Conservation (phyloP, 768 basidiomycete species). For the Nidula microcarpa region DNA sequence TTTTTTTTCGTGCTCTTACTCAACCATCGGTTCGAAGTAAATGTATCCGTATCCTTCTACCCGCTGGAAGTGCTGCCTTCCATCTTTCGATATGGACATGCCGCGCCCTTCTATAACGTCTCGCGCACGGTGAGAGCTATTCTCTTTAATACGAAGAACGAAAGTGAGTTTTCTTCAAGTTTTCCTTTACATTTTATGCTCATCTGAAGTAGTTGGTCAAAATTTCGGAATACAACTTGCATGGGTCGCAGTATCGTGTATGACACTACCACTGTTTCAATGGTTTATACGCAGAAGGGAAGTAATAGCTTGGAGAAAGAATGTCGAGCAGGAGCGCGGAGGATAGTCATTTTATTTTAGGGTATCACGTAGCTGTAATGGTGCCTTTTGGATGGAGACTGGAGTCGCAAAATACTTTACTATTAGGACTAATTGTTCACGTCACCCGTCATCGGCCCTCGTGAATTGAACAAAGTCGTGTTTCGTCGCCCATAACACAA, state of each 20-base stretch:
- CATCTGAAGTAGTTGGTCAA: slow-evolving; percentile 40
- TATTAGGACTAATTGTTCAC: too few species aligned
- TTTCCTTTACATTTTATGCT: not conserved
- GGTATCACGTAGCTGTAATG: too few species aligned
- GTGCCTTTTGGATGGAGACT: too few species aligned
- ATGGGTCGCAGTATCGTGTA: slow-evolving; percentile 47
- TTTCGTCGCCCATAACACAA: too few species aligned
- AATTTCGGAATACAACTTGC: slow-evolving; percentile 55
- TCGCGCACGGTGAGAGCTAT: slow-evolving; percentile 49
- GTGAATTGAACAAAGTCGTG: too few species aligned
- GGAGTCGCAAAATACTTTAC: too few species aligned
- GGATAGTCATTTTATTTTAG: too few species aligned
- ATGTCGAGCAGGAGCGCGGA: too few species aligned
- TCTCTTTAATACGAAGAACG: slow-evolving; percentile 56
- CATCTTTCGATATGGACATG: slow-evolving; percentile 59
- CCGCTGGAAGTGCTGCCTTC: slow-evolving; percentile 51
- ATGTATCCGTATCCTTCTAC: slow-evolving; percentile 53
- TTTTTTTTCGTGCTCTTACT: not conserved
- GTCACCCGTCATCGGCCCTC: too few species aligned
- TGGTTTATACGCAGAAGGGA: slow-evolving; percentile 11
- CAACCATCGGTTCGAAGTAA: slow-evolving; percentile 27
- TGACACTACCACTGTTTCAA: slow-evolving; percentile 39
- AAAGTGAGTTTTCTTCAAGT: slow-evolving; percentile 30
- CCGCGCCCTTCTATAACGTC: slow-evolving; percentile 64
- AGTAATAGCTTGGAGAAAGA: not conserved